Evolutionary conservation across 352 stramenopile genomes (phyloP).

Genomic region (Phytophthora constricta): DNA sequence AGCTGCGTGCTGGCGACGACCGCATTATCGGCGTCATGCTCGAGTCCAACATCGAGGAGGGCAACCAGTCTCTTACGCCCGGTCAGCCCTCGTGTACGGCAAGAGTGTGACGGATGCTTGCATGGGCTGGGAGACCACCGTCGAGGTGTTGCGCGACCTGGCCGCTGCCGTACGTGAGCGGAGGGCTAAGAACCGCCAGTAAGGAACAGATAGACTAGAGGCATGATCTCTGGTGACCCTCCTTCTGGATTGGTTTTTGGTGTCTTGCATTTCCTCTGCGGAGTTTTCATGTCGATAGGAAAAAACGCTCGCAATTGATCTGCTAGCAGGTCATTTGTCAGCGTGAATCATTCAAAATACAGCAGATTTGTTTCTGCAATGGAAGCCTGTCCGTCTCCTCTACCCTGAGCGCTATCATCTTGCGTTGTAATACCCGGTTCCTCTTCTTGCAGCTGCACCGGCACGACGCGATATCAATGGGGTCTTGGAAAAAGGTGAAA

Average conservation of each 20-base stretch:
- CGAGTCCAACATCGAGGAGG: slow-evolving; percentile 89
- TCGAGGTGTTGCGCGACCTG: slow-evolving; percentile 75
- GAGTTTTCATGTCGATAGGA: slow-evolving; percentile 9
- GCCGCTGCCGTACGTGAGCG: slow-evolving; percentile 81
- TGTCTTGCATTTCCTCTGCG: slow-evolving; percentile 18
- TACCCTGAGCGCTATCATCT: slow-evolving; percentile 29
- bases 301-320: slow-evolving; percentile 13
- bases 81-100: slow-evolving; percentile 86
- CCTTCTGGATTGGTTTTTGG: slow-evolving; percentile 14
- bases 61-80: slow-evolving; percentile 76
- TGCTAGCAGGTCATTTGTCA: slow-evolving; percentile 10
- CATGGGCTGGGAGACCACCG: slow-evolving; percentile 86
- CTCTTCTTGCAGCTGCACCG: slow-evolving; percentile 34
- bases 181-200: slow-evolving; percentile 58
- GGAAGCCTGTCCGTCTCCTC: not conserved
- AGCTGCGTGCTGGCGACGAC: slow-evolving; percentile 77
- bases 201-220: slow-evolving; percentile 10
- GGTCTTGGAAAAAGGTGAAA: slow-evolving; percentile 76
- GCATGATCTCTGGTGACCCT: slow-evolving; percentile 21
- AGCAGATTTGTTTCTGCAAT: slow-evolving; percentile 16
- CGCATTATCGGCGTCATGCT: slow-evolving; percentile 90
- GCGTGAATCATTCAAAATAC: slow-evolving; percentile 19
- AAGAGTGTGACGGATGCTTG: slow-evolving; percentile 92
- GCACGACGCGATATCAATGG: slow-evolving; percentile 60
- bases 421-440: slow-evolving; percentile 67